Percentiles rank a stretch among this genome's conserved stretches.
phyloP scores from a whole-genome alignment of 106 monocot genomes.

The Ottelia alismoides region DNA sequence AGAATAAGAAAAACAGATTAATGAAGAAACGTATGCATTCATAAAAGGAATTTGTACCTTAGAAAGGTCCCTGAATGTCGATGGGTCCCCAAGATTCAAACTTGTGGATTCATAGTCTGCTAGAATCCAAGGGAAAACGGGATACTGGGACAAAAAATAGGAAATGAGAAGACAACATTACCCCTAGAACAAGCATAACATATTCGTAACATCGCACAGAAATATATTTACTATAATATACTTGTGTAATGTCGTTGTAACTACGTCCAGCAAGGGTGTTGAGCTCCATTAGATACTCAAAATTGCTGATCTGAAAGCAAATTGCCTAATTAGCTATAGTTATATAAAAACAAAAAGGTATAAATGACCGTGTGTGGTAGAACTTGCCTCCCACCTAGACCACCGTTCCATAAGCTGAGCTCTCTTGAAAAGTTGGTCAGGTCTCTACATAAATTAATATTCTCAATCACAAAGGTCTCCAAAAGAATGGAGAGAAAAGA shows the following conservation, averaged over 20 bases:
- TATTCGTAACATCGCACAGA: background rate
- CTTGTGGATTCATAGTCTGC: conserved; percentile 68
- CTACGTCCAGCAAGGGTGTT: conserved; percentile 92
- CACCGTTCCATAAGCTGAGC: conserved; percentile 95
- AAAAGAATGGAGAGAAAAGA: background rate
- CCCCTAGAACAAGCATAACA: background rate
- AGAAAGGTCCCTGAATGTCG: conserved; percentile 85
- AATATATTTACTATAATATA: conserved; percentile 5
- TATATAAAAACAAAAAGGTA: background rate
- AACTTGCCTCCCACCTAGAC: conserved; percentile 99
- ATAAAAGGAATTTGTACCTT: conserved; percentile 35
- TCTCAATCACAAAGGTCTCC: too few species aligned
- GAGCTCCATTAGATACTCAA: conserved; percentile 98
- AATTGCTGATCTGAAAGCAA: conserved; percentile 83
- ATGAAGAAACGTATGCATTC: background rate
- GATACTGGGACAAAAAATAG: conserved; percentile 77
- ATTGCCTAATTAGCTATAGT: background rate
- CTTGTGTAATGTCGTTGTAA: conserved; percentile 99
- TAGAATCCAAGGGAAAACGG: conserved; percentile 97
- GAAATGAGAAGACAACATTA: background rate
- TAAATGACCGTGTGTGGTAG: too few species aligned
- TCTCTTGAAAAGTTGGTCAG: conserved; percentile 82
- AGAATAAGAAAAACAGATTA: background rate
- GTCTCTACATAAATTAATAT: too few species aligned
- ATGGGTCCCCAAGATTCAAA: conserved; percentile 67